A percentile compares a stretch with the other conserved stretches of the same genome.
phyloP scores from a whole-genome alignment of 805 yeast genomes.

The Cyberlindnera bimundalis region DNA sequence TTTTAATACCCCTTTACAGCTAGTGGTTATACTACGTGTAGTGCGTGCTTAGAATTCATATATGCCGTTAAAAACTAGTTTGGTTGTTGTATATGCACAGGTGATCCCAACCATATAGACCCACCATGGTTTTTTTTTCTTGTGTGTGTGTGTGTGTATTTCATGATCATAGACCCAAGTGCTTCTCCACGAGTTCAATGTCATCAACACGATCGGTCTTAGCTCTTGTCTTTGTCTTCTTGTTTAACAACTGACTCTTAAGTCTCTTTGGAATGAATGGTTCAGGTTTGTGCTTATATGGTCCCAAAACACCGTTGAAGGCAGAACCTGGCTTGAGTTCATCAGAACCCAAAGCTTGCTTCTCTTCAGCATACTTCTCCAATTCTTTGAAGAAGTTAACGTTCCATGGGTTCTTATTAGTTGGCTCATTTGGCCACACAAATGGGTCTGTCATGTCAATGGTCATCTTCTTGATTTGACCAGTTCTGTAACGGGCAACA shows the following conservation, averaged over 20 bases:
- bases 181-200: conserved; percentile 22
- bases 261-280: conserved; percentile 58
- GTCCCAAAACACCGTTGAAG: conserved; percentile 65
- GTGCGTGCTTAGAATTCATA: conserved; percentile 2
- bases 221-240: conserved; percentile 30
- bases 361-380: conserved; percentile 49
- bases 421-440: conserved; percentile 79
- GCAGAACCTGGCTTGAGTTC: conserved; percentile 61
- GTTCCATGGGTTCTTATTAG: conserved; percentile 40
- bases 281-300: conserved; percentile 55
- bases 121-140: no score
- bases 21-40: background rate
- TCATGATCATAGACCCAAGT: conserved; percentile 22
- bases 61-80: conserved; percentile 3
- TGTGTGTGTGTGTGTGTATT: no score
- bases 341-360: conserved; percentile 61
- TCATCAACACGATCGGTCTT: conserved; percentile 18
- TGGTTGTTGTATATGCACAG: conserved; percentile 1
- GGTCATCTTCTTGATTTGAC: conserved; percentile 93
- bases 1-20: background rate
- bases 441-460: conserved; percentile 95
- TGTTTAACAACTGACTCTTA: conserved; percentile 44
- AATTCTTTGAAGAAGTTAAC: conserved; percentile 43
- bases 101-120: background rate
- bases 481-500: conserved; percentile 66